Percentiles rank a stretch among this genome's conserved stretches.
Evolutionary conservation across 805 yeast species (phyloP).

Genomic region (Cyberlindnera petersonii): DNA sequence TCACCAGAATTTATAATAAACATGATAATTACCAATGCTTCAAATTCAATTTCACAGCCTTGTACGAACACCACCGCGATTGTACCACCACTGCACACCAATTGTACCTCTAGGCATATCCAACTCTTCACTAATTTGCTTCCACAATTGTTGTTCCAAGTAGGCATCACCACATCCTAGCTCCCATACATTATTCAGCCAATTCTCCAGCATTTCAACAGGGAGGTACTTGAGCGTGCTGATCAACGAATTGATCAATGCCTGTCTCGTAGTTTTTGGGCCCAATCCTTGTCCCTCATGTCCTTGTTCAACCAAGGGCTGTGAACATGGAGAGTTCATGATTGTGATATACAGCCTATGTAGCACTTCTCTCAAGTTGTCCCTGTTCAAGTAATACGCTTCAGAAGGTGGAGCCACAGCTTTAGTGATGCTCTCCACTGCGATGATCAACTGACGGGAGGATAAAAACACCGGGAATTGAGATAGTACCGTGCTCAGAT

Average conservation of each 20-base stretch:
- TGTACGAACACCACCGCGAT: constrained; percentile 11
- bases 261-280: constrained; percentile 41
- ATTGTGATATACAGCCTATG: constrained; percentile 41
- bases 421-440: constrained; percentile 52
- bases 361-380: constrained; percentile 34
- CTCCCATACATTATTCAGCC: constrained; percentile 45
- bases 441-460: constrained; percentile 51
- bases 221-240: constrained; percentile 51
- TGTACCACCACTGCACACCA: constrained; percentile 65
- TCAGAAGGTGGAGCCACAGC: constrained; percentile 36
- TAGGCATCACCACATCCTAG: constrained; percentile 26
- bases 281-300: constrained; percentile 13
- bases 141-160: constrained; percentile 47
- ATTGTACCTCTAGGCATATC: constrained; percentile 53
- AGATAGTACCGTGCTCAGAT: constrained; percentile 42
- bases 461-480: constrained; percentile 59
- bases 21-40: too few relatives aligned
- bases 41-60: background rate
- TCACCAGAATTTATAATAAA: background rate
- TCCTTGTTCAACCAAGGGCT: constrained; percentile 19
- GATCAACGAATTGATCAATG: constrained; percentile 44
- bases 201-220: constrained; percentile 34
- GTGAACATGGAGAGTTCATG: constrained; percentile 34
- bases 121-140: constrained; percentile 50
- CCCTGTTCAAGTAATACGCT: constrained; percentile 29